Evolutionary conservation across 2,329 filamentous ascomycete genomes (phyloP), one percentile per base, ranked within the genome.

Genomic region (Arachnopeziza araneosa): DNA sequence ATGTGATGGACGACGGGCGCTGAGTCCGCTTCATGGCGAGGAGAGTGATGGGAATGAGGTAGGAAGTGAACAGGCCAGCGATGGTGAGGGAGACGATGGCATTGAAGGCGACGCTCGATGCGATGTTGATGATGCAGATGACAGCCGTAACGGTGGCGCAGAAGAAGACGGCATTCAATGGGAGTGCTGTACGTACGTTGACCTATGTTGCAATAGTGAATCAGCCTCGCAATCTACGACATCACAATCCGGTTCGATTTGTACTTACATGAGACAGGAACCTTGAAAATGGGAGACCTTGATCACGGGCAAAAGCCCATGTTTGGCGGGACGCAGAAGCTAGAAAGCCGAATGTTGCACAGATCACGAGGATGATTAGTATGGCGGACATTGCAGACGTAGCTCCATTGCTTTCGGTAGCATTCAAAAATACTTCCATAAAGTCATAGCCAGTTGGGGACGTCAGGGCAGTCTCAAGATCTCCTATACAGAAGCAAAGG

Each of bases 401-500:
- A 2, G 76, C 80, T 0, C 73, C 73, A 7, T 73, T 70, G 44
- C 75, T 79, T 12, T 70, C 63, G 1, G 78, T 80, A 1, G 77
- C 77, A 61, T 80, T 69, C 59, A 70, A 69, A 62, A 83, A 83
- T 51, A 84, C 79, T 32, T 81, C 76, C 66, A 80, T 75, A 66
- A 81, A 76, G 4, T 81, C 77, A 55, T 77, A 80, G 0, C 77
- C 74, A 9, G 78, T 81, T 0, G 73, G 66, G 0, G 76, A 74
- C 2, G 70, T 63, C 4, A 80, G 71, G 1, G 78, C 72, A 24
- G 67, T 62, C 2, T 71, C 73, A 51, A 84, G 78, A 57, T 80
- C 76, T 3, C 77, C 77, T 48, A 82, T 80, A 67, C 79, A 81
- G 68, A 81, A 82, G 69, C 77, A 81, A 1, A 79, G 72, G 0